phyloP scores from a whole-genome alignment of 257 asterid genomes.

The Nicotiana tabacum region DNA sequence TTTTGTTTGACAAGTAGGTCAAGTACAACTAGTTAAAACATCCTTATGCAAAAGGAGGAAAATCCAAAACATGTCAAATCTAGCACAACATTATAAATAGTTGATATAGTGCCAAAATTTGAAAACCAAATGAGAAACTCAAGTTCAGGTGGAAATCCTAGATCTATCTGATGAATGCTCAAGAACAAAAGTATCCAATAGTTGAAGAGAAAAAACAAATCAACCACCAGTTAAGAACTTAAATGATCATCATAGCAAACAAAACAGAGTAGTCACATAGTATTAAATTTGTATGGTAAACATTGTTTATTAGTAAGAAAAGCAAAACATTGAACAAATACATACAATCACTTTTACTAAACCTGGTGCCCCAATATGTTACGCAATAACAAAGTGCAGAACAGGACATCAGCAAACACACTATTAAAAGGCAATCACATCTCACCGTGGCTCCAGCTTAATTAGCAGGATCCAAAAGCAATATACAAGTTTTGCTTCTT shows the following conservation, averaged over 20 bases:
- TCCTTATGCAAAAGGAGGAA: not conserved
- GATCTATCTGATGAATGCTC: not conserved
- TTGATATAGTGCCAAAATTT: not conserved
- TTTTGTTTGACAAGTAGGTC: not conserved
- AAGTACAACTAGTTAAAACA: not conserved
- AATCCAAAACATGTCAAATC: not conserved
- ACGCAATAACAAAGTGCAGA: not conserved
- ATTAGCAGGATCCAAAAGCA: constrained; percentile 2
- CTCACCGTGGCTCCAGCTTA: not conserved
- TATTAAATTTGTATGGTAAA: not conserved
- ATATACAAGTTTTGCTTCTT: not conserved
- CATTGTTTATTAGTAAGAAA: not conserved
- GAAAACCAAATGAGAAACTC: not conserved
- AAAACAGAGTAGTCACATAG: not conserved
- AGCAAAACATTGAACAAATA: not conserved
- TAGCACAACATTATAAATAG: not conserved
- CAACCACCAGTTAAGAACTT: not conserved
- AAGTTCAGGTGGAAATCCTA: constrained; percentile 1
- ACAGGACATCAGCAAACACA: not conserved
- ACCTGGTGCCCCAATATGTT: not conserved
- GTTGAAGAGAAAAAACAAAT: not conserved
- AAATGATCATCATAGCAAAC: not conserved
- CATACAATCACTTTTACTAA: not conserved
- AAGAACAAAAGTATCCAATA: not conserved
- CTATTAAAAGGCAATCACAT: not conserved